These are phyloP conservation scores for Knufia petricola DNA, from an alignment of 2,329 filamentous ascomycete species.

Conservation along the genomic window DNA sequence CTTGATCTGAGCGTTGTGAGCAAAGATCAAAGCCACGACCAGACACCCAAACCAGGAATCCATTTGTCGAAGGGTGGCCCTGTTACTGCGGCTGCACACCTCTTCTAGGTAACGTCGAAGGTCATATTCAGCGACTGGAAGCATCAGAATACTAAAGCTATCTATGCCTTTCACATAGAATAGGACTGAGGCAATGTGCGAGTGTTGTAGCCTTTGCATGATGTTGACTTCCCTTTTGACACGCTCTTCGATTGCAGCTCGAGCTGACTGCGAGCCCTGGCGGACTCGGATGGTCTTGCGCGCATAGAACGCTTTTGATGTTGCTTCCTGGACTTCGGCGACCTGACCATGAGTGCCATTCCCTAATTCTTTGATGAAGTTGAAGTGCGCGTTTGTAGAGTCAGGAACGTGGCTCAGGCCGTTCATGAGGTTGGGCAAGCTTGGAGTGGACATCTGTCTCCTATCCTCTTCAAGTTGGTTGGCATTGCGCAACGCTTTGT, in stretches of 20 bases:
- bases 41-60: constrained; percentile 14
- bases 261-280: constrained; percentile 17
- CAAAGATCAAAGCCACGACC: constrained; percentile 13
- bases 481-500: too few relatives aligned
- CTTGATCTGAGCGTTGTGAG: constrained; percentile 13
- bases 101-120: constrained; percentile 15
- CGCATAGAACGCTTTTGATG: constrained; percentile 25
- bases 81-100: background rate
- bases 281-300: constrained; percentile 23
- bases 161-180: constrained; percentile 28
- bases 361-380: too few relatives aligned
- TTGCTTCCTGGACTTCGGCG: constrained; percentile 17
- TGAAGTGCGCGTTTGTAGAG: too few relatives aligned
- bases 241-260: constrained; percentile 15
- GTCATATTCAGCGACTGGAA: constrained; percentile 21
- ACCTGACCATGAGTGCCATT: constrained; percentile 21
- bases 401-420: too few relatives aligned
- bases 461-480: too few relatives aligned
- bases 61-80: background rate
- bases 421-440: too few relatives aligned
- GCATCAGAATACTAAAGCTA: constrained; percentile 27
- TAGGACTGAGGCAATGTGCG: constrained; percentile 25
- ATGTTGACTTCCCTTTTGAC: constrained; percentile 25
- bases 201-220: constrained; percentile 25
- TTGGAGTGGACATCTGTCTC: too few relatives aligned